Evolutionary conservation across 352 stramenopile genomes (phyloP).

Genomic region (Phytophthora pisi): DNA sequence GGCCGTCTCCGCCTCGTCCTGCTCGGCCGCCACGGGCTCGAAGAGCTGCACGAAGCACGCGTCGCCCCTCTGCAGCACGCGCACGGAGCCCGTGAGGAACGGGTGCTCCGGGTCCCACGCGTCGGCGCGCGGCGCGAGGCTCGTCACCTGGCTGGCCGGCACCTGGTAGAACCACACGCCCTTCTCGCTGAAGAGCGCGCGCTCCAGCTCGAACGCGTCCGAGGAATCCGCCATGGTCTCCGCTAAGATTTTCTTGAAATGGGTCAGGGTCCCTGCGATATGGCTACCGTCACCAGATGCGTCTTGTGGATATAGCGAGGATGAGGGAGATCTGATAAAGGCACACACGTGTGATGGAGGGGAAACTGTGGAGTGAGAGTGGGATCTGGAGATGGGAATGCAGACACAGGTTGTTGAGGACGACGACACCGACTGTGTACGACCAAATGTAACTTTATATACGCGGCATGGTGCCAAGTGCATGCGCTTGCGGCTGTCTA

Average conservation of each 20-base stretch:
- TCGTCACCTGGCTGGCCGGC: constrained; percentile 65
- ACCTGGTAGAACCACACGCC: constrained; percentile 90
- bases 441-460: constrained; percentile 38
- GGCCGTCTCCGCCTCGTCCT: neutral
- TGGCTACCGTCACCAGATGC: constrained; percentile 13
- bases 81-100: constrained; percentile 75
- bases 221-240: constrained; percentile 17
- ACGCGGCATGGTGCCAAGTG: constrained; percentile 1
- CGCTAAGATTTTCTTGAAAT: constrained; percentile 12
- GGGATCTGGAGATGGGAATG: neutral
- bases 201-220: constrained; percentile 62
- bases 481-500: neutral
- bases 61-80: constrained; percentile 77
- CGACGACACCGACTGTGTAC: constrained; percentile 8
- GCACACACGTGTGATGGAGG: neutral
- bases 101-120: constrained; percentile 83
- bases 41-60: constrained; percentile 78
- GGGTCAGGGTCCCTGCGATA: neutral
- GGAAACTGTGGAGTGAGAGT: neutral
- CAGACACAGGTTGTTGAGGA: neutral
- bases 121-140: constrained; percentile 76
- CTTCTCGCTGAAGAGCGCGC: constrained; percentile 75
- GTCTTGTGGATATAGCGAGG: neutral
- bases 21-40: constrained; percentile 47
- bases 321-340: neutral